Evolutionary conservation across 768 basidiomycete species (phyloP).

Genomic region (Boletus huronensis): DNA sequence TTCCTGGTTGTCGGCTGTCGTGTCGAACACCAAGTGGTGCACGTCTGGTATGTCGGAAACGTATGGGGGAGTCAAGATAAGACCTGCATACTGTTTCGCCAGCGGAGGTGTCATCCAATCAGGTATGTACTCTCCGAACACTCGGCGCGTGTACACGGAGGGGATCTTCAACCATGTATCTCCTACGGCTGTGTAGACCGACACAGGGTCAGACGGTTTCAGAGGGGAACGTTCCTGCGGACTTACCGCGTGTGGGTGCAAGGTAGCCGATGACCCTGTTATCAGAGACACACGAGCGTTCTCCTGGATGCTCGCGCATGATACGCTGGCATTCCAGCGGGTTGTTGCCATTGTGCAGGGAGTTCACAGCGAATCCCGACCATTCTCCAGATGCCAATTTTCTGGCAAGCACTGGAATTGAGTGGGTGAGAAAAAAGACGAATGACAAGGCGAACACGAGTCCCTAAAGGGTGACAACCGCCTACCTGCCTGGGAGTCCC

Average conservation of each 20-base stretch:
- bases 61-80: constrained; percentile 46
- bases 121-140: constrained; percentile 24
- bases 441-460: constrained; percentile 2
- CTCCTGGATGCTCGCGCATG: constrained; percentile 30
- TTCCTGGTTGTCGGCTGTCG: constrained; percentile 18
- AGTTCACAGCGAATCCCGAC: constrained; percentile 22
- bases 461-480: not conserved
- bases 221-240: not conserved
- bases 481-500: constrained; percentile 36
- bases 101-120: constrained; percentile 23
- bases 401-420: constrained; percentile 20
- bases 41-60: constrained; percentile 42
- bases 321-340: constrained; percentile 27
- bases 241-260: constrained; percentile 37
- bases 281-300: constrained; percentile 27
- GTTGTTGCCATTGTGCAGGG: constrained; percentile 32
- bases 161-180: constrained; percentile 37
- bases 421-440: not conserved
- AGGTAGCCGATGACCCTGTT: constrained; percentile 38
- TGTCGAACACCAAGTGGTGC: constrained; percentile 32
- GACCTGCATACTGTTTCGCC: constrained; percentile 27
- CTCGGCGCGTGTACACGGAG: constrained; percentile 30
- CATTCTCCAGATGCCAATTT: constrained; percentile 20
- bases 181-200: constrained; percentile 29
- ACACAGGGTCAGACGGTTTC: constrained; percentile 14